These are phyloP conservation scores for Eleusine indica DNA, from an alignment of 176 grass and related monocot genomes.

Conservation along the genomic window DNA sequence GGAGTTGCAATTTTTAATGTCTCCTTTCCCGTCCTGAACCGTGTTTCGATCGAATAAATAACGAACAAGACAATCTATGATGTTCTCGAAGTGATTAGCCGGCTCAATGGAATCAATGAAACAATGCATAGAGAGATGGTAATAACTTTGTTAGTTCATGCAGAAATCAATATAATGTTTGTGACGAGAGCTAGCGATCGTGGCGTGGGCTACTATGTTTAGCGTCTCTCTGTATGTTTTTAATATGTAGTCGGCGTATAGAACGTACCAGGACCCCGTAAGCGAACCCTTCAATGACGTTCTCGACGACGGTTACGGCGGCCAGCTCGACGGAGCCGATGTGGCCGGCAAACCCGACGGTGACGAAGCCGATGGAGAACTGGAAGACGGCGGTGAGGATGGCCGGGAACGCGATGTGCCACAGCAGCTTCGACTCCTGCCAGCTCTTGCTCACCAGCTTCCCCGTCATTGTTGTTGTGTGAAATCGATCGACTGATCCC, in stretches of 20 bases:
- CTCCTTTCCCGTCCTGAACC: background rate
- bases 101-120: background rate
- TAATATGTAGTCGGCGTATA: background rate
- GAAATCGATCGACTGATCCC: background rate
- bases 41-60: background rate
- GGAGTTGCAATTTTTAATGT: background rate
- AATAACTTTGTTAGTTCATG: background rate
- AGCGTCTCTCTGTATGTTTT: too few species aligned
- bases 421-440: slow-evolving; percentile 75
- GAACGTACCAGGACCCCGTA: slow-evolving; percentile 60
- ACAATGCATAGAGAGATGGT: background rate
- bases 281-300: slow-evolving; percentile 74
- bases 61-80: too few species aligned
- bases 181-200: background rate
- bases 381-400: slow-evolving; percentile 80
- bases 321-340: slow-evolving; percentile 71
- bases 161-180: background rate
- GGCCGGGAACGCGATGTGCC: slow-evolving; percentile 71
- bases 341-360: slow-evolving; percentile 69
- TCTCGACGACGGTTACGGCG: slow-evolving; percentile 64
- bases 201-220: too few species aligned
- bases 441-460: slow-evolving; percentile 53
- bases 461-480: slow-evolving; percentile 8
- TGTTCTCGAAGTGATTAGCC: background rate
- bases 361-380: slow-evolving; percentile 80